Conservation (phyloP, 2,329 filamentous ascomycete species). For the Diaporthe amygdali region DNA sequence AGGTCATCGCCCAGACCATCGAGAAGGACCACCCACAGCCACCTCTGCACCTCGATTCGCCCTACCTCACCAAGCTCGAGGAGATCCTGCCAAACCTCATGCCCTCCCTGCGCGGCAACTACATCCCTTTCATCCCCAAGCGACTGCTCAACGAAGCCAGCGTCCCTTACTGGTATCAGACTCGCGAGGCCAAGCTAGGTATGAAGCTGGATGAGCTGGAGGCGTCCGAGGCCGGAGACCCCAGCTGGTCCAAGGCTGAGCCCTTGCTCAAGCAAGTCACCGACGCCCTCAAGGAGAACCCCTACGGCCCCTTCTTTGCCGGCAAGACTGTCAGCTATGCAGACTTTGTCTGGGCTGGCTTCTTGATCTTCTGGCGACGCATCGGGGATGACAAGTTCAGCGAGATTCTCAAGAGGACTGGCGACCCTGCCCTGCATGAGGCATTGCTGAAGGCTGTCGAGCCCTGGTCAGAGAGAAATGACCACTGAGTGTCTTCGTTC, state of each 20-base stretch:
- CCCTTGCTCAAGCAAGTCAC: constrained; percentile 41
- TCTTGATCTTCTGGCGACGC: constrained; percentile 41
- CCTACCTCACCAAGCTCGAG: constrained; percentile 50
- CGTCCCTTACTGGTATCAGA: constrained; percentile 59
- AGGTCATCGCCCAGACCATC: constrained; percentile 61
- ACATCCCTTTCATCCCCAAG: constrained; percentile 53
- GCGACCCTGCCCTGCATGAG: constrained; percentile 44
- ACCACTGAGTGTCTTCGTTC: constrained; percentile 34
- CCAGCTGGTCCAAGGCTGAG: constrained; percentile 52
- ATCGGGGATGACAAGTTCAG: constrained; percentile 41
- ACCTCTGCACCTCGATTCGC: constrained; percentile 61
- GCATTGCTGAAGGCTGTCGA: constrained; percentile 45
- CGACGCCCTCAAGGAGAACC: constrained; percentile 57
- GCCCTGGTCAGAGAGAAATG: constrained; percentile 46
- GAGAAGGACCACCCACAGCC: constrained; percentile 65
- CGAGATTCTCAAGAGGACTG: constrained; percentile 41
- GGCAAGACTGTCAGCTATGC: constrained; percentile 61
- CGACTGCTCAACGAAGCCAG: constrained; percentile 57
- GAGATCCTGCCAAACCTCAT: constrained; percentile 41
- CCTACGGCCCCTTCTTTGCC: constrained; percentile 64
- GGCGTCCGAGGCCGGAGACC: constrained; percentile 52
- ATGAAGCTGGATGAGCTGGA: constrained; percentile 57
- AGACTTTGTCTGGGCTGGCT: constrained; percentile 54
- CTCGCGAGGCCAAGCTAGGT: constrained; percentile 54
- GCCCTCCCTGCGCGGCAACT: constrained; percentile 43